phyloP scores from a whole-genome alignment of 2,329 filamentous ascomycete genomes.

The Westerdykella ornata region DNA sequence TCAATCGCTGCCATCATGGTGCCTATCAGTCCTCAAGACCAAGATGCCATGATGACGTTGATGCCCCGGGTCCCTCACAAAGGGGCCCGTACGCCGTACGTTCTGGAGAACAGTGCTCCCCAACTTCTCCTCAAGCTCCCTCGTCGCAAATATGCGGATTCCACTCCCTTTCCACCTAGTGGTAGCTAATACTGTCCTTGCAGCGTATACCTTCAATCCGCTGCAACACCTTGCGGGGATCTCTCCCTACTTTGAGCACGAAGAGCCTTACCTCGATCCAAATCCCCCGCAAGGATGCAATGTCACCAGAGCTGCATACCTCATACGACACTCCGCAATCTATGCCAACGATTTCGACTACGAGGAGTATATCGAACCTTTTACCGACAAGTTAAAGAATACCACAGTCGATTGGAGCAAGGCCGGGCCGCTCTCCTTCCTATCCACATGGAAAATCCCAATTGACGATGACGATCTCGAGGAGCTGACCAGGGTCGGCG shows the following conservation, averaged over 20 bases:
- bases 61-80: background rate
- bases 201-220: constrained; percentile 42
- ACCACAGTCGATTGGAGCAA: constrained; percentile 53
- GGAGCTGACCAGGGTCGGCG: constrained; percentile 56
- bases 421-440: constrained; percentile 51
- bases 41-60: background rate
- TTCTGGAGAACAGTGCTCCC: background rate
- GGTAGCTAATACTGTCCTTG: constrained; percentile 19
- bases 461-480: constrained; percentile 52
- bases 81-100: background rate
- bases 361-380: constrained; percentile 47
- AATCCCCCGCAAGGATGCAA: constrained; percentile 47
- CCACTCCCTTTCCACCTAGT: constrained; percentile 17
- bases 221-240: constrained; percentile 47
- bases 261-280: constrained; percentile 43
- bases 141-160: constrained; percentile 1
- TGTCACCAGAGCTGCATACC: constrained; percentile 45
- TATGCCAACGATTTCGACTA: constrained; percentile 50
- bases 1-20: too few relatives aligned
- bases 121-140: constrained; percentile 2
- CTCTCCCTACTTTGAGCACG: constrained; percentile 46
- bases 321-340: constrained; percentile 47
- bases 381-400: constrained; percentile 53
- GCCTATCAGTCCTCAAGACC: too few relatives aligned
- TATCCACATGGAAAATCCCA: constrained; percentile 52